Percentiles rank a stretch among this genome's conserved stretches.
Conservation (phyloP, 768 basidiomycete species). For the Rhizopogon salebrosus region DNA sequence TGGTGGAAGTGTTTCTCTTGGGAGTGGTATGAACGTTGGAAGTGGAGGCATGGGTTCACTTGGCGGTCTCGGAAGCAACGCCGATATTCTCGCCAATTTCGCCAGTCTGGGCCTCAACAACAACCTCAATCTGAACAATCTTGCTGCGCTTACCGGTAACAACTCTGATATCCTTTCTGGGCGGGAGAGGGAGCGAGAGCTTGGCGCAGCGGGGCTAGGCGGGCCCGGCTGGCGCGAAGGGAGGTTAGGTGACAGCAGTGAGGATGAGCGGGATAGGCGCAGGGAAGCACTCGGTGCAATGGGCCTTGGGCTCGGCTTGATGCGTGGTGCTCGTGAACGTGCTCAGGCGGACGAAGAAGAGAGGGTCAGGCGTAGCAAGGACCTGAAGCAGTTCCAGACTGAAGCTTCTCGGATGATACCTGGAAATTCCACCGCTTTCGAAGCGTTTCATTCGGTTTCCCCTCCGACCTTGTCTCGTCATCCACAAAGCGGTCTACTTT, state of each 20-base stretch:
- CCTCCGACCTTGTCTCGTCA: conserved; percentile 16
- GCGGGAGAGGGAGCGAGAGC: conserved; percentile 39
- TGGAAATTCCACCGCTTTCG: conserved; percentile 50
- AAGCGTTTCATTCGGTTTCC: conserved; percentile 72
- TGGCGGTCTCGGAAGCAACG: conserved; percentile 20
- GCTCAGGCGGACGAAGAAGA: conserved; percentile 56
- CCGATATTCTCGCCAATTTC: conserved; percentile 23
- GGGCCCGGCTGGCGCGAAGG: conserved; percentile 32
- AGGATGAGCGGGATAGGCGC: conserved; percentile 35
- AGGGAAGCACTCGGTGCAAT: conserved; percentile 38
- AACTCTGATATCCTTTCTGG: conserved; percentile 29
- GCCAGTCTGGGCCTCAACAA: conserved; percentile 26
- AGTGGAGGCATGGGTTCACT: conserved; percentile 23
- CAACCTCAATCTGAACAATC: conserved; percentile 20
- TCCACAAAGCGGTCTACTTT: conserved; percentile 18
- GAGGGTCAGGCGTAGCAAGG: conserved; percentile 51
- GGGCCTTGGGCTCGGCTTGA: conserved; percentile 30
- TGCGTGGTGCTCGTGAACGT: conserved; percentile 58
- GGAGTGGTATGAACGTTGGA: conserved; percentile 18
- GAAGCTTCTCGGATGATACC: conserved; percentile 34
- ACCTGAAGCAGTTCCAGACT: conserved; percentile 35
- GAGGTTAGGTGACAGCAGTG: conserved; percentile 24
- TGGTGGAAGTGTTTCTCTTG: conserved; percentile 23
- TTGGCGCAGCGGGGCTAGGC: conserved; percentile 43
- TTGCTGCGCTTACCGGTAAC: conserved; percentile 18